phyloP scores from a whole-genome alignment of 768 basidiomycete species.

The Tricholoma bakamatsutake region DNA sequence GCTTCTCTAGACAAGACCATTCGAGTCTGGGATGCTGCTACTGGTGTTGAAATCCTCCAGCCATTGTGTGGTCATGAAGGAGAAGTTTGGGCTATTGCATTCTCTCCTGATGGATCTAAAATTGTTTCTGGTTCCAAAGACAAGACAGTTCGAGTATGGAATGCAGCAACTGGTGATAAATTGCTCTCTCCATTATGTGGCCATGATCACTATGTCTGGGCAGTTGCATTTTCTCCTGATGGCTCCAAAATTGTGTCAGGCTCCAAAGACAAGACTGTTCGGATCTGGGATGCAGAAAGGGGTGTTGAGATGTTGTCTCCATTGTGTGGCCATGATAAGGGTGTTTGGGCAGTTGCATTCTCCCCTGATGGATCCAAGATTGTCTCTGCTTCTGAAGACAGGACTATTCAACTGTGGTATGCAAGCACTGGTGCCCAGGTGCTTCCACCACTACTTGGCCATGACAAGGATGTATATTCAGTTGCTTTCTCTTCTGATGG shows the following conservation, averaged over 20 bases:
- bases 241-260: constrained; percentile 1
- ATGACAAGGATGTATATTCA: neutral
- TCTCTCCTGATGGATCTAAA: neutral
- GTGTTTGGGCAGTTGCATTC: neutral
- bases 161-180: neutral
- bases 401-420: constrained; percentile 11
- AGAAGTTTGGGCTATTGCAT: neutral
- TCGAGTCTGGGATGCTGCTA: no score
- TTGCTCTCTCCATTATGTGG: constrained; percentile 4
- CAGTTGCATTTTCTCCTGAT: constrained; percentile 14
- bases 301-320: neutral
- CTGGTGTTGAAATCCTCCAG: no score
- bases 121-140: neutral
- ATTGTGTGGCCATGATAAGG: neutral
- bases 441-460: neutral
- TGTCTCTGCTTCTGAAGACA: neutral
- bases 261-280: neutral
- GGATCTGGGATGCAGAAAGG: neutral
- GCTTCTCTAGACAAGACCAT: no score
- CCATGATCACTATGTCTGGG: constrained; percentile 14
- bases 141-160: neutral
- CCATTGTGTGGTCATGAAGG: neutral
- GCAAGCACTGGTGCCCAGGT: neutral
- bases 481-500: neutral
- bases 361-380: neutral